A percentile compares a stretch with the other conserved stretches of the same genome.
Conservation (phyloP, 257 asterid genomes). For the Solanum chaucha region DNA sequence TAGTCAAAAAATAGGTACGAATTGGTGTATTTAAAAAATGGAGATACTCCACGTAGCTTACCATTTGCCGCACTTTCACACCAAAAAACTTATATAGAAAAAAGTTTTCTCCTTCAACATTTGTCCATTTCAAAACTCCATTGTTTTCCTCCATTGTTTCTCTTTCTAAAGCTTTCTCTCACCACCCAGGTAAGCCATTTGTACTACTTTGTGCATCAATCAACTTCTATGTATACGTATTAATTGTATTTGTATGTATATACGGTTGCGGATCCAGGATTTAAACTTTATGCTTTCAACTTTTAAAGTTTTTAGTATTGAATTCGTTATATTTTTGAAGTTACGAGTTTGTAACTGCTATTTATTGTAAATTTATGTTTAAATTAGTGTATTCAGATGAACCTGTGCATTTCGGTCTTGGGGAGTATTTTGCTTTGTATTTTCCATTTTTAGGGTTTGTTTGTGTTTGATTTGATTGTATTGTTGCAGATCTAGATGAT, state of each 20-base stretch:
- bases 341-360: not conserved
- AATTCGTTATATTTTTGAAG: not conserved
- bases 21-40: not conserved
- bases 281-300: not conserved
- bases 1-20: not conserved
- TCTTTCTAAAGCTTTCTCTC: not conserved
- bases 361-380: not conserved
- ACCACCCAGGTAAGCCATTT: not conserved
- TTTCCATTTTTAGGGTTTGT: not conserved
- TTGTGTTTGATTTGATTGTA: not conserved
- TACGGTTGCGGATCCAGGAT: not conserved
- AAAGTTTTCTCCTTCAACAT: not conserved
- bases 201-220: not conserved
- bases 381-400: not conserved
- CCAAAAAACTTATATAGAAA: not conserved
- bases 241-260: not conserved
- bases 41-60: not conserved
- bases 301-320: not conserved
- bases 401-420: not conserved
- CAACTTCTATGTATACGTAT: not conserved
- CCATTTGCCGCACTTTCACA: slow-evolving; percentile 2
- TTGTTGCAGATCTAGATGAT: not conserved
- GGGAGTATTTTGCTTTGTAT: not conserved
- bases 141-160: not conserved
- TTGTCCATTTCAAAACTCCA: not conserved